phyloP scores from a whole-genome alignment of 2,329 filamentous ascomycete species.

The Cytospora piceicola region DNA sequence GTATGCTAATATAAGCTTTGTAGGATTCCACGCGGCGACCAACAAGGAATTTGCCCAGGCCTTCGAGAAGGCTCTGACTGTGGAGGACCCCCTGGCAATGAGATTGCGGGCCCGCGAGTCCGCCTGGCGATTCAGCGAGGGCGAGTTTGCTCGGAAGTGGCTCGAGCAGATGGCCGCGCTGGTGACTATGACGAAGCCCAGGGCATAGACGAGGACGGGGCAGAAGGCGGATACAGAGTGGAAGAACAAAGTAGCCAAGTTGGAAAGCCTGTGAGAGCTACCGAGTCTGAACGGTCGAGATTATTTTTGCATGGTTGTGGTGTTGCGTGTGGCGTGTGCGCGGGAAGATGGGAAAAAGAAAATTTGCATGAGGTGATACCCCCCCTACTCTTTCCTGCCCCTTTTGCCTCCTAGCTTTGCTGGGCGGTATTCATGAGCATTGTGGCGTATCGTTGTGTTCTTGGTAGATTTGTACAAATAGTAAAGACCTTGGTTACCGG shows the following conservation, averaged over 20 bases:
- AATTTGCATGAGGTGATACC: constrained; percentile 25
- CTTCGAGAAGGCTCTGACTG: constrained; percentile 75
- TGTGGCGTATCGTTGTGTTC: constrained; percentile 17
- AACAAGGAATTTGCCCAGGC: constrained; percentile 77
- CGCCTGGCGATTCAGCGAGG: constrained; percentile 83
- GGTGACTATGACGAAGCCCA: constrained; percentile 50
- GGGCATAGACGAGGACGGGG: not conserved
- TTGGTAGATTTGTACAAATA: constrained; percentile 13
- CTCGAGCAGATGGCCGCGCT: constrained; percentile 73
- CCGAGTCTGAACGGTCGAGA: not conserved
- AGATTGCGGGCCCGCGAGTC: constrained; percentile 76
- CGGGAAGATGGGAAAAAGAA: not conserved
- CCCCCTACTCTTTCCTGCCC: constrained; percentile 13
- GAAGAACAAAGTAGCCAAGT: not conserved
- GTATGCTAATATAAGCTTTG: constrained; percentile 30
- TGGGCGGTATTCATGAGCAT: constrained; percentile 12
- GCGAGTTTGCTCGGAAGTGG: constrained; percentile 83
- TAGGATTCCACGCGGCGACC: constrained; percentile 84
- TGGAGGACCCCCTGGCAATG: constrained; percentile 75
- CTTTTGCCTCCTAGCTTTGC: constrained; percentile 1
- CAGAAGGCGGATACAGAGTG: not conserved
- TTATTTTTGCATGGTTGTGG: not conserved
- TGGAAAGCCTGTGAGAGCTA: not conserved
- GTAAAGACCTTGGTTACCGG: not conserved
- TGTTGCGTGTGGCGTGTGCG: not conserved